These are phyloP conservation scores for Globisporangium apiculatum DNA, from an alignment of 352 stramenopile genomes.

Conservation along the genomic window DNA sequence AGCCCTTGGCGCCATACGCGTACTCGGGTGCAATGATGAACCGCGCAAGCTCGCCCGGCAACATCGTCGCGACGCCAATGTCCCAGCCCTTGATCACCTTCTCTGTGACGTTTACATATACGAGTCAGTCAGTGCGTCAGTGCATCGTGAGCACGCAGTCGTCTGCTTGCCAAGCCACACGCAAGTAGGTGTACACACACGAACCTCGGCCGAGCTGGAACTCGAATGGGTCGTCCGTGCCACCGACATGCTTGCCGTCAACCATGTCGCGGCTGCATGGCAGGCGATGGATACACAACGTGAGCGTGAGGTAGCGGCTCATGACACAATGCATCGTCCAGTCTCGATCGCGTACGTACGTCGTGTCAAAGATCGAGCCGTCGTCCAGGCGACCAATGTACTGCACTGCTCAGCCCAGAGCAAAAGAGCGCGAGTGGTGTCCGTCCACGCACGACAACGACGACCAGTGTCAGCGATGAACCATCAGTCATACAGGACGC, in stretches of 20 bases:
- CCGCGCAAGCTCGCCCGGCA: conserved; percentile 60
- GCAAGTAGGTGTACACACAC: not conserved
- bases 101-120: conserved; percentile 18
- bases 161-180: no score
- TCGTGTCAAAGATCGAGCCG: conserved; percentile 85
- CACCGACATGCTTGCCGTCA: conserved; percentile 73
- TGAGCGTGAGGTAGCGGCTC: no score
- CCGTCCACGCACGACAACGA: not conserved
- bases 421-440: no score
- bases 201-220: conserved; percentile 74
- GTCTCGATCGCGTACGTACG: conserved; percentile 23
- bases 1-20: conserved; percentile 67
- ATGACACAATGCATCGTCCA: not conserved
- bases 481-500: no score
- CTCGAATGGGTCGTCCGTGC: conserved; percentile 81
- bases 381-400: conserved; percentile 78
- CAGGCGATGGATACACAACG: no score
- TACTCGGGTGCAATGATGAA: conserved; percentile 85
- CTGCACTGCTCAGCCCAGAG: conserved; percentile 34
- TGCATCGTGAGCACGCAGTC: not conserved
- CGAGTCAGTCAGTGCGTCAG: not conserved
- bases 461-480: not conserved
- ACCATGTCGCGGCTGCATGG: conserved; percentile 56
- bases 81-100: conserved; percentile 87
- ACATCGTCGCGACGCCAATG: conserved; percentile 79